Evolutionary conservation across 2,329 filamentous ascomycete genomes (phyloP).

Genomic region (Saccharata proteae): DNA sequence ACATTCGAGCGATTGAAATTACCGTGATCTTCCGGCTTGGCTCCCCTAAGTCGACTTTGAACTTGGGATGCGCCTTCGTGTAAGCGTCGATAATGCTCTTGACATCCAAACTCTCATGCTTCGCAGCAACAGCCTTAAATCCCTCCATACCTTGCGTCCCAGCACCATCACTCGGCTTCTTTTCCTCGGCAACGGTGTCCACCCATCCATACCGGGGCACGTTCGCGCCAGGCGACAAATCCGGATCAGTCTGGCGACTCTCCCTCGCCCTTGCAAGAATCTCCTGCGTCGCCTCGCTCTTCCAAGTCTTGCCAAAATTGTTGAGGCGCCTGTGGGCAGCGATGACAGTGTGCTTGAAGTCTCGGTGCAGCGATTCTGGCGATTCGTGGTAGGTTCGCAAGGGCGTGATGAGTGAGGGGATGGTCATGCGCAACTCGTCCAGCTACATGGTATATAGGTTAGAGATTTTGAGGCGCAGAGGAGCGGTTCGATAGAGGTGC

Average conservation of each 20-base stretch:
- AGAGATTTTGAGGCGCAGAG: slow-evolving; percentile 1
- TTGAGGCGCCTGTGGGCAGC: slow-evolving; percentile 24
- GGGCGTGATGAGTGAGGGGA: slow-evolving; percentile 31
- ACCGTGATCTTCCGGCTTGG: slow-evolving; percentile 17
- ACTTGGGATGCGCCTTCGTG: slow-evolving; percentile 13
- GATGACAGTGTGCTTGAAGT: slow-evolving; percentile 26
- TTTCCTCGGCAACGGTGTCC: slow-evolving; percentile 16
- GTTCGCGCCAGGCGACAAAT: slow-evolving; percentile 23
- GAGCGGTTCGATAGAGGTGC: neutral
- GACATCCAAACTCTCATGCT: slow-evolving; percentile 12
- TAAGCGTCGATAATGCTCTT: slow-evolving; percentile 16
- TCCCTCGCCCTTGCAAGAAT: slow-evolving; percentile 23
- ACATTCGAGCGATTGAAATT: slow-evolving; percentile 1
- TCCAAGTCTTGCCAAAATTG: slow-evolving; percentile 26
- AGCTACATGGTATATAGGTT: slow-evolving; percentile 20
- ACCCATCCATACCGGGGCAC: slow-evolving; percentile 28
- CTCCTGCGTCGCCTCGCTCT: slow-evolving; percentile 21
- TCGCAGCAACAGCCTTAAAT: slow-evolving; percentile 10
- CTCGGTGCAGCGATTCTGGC: slow-evolving; percentile 22
- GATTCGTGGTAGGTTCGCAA: slow-evolving; percentile 18
- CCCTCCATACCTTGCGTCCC: slow-evolving; percentile 9
- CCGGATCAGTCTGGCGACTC: slow-evolving; percentile 23
- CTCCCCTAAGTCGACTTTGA: slow-evolving; percentile 19
- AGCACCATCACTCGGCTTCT: slow-evolving; percentile 8
- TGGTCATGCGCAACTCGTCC: slow-evolving; percentile 28